Conservation (phyloP, 2,329 filamentous ascomycete genomes). For the Colletotrichum musicola region DNA sequence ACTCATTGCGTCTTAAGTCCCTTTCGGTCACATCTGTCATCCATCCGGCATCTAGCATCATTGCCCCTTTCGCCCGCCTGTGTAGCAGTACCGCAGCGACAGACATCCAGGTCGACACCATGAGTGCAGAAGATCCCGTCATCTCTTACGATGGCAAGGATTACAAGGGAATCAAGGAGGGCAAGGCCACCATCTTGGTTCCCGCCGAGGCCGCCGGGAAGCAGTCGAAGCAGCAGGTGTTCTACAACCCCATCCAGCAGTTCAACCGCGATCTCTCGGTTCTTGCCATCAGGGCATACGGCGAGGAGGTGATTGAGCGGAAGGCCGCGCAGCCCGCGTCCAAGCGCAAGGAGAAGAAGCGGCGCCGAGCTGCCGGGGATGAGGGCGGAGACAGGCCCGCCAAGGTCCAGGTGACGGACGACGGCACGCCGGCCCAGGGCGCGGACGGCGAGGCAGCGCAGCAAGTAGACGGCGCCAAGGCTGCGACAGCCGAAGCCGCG, state of each 20-base stretch:
- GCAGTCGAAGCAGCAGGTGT: slow-evolving; percentile 79
- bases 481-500: slow-evolving; percentile 24
- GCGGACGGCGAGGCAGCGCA: slow-evolving; percentile 21
- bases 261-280: slow-evolving; percentile 98
- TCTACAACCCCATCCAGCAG: slow-evolving; percentile 99
- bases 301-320: slow-evolving; percentile 71
- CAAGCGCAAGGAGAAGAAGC: slow-evolving; percentile 50
- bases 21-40: not conserved
- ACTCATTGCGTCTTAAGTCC: not conserved
- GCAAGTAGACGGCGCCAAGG: not conserved
- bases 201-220: slow-evolving; percentile 57
- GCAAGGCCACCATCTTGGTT: slow-evolving; percentile 68
- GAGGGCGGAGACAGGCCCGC: slow-evolving; percentile 55
- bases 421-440: slow-evolving; percentile 39
- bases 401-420: slow-evolving; percentile 45
- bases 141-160: slow-evolving; percentile 59
- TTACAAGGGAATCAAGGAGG: slow-evolving; percentile 67
- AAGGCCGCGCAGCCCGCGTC: slow-evolving; percentile 53
- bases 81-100: slow-evolving; percentile 11
- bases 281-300: slow-evolving; percentile 90
- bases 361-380: slow-evolving; percentile 61
- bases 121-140: slow-evolving; percentile 48
- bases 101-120: slow-evolving; percentile 37
- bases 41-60: slow-evolving; percentile 1
- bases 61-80: slow-evolving; percentile 15